Evolutionary conservation across 140 eudicot species (phyloP), one percentile per base, ranked within the genome.

Genomic region (Ambrosia hybrid): DNA sequence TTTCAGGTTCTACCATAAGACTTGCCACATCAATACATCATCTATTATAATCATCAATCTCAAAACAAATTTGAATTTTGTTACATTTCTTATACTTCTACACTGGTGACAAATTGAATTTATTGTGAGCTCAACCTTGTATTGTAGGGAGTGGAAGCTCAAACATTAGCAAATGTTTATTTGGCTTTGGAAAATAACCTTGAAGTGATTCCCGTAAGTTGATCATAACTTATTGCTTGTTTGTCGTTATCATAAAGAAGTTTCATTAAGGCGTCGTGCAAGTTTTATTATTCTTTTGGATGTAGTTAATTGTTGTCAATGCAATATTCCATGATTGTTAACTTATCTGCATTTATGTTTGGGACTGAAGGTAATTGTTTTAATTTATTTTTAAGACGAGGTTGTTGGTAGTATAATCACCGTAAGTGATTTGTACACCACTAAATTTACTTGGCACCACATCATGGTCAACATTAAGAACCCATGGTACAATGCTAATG

Each of bases 141-240:
- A 26, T 71, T 78, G 69, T 69, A 93, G 98, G 98, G 98, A 61
- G 98, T 93, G 70, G 98, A 93, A 84, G 98, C 98, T 72, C 98
- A 93, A 77, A 93, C 98, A 5, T 51, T 93, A 61, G 97, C 98
- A 59, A 93, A 93, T 87, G 98, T 93, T 69, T 93, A 93, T 81
- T 75, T 93, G 91, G 98, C 98, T 37, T 75, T 88, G 88, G 98
- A 93, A 81, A 93, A 90, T 86, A 84, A 93, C 86, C 97, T 93
- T 81, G 98, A 93, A 84, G 85, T 93, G 55, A 88, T 93, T 71
- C 98, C 98, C 49, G 98, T 92, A 79, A 82, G 98, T 83, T 80
- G 72, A 66, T 65, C 33, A 57, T 56, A 21, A 51, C 51, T 39
- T 66, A 1, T 37, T 61, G 36, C 56, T 63, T 62, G n/a, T 52